Conservation (phyloP, 352 stramenopile species). For the Discostella stelligera region DNA sequence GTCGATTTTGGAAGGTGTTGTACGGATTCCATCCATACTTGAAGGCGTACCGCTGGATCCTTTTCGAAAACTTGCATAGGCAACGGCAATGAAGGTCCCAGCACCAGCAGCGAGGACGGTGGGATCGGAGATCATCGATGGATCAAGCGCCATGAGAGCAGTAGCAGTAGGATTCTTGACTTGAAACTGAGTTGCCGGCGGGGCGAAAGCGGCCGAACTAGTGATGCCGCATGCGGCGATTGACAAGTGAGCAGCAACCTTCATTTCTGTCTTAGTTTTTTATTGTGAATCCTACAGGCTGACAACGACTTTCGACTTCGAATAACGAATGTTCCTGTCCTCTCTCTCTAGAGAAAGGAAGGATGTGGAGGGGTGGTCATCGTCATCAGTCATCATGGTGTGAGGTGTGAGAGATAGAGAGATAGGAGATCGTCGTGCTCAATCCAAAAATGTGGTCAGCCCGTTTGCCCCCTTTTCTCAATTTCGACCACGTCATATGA, state of each 20-base stretch:
- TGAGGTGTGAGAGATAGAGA: too few relatives aligned
- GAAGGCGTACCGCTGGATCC: neutral
- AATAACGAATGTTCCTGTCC: too few relatives aligned
- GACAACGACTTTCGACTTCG: too few relatives aligned
- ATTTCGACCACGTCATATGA: neutral
- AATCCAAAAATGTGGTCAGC: too few relatives aligned
- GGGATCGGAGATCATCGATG: neutral
- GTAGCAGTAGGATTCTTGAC: neutral
- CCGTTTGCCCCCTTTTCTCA: neutral
- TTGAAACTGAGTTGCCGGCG: neutral
- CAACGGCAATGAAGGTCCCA: conserved; percentile 5
- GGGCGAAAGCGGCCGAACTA: neutral
- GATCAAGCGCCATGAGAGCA: neutral
- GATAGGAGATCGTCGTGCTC: too few relatives aligned
- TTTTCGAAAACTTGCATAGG: conserved; percentile 6
- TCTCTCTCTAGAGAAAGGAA: too few relatives aligned
- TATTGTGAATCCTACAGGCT: too few relatives aligned
- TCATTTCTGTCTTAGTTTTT: neutral
- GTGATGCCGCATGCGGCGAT: neutral
- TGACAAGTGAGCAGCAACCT: neutral
- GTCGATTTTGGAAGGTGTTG: conserved; percentile 36
- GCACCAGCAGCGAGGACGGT: conserved; percentile 12
- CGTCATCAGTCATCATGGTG: too few relatives aligned
- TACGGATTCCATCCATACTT: too few relatives aligned
- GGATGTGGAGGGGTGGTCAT: too few relatives aligned